These are phyloP conservation scores for Drechslera avenae DNA, from an alignment of 2,329 filamentous ascomycete species.

Conservation along the genomic window DNA sequence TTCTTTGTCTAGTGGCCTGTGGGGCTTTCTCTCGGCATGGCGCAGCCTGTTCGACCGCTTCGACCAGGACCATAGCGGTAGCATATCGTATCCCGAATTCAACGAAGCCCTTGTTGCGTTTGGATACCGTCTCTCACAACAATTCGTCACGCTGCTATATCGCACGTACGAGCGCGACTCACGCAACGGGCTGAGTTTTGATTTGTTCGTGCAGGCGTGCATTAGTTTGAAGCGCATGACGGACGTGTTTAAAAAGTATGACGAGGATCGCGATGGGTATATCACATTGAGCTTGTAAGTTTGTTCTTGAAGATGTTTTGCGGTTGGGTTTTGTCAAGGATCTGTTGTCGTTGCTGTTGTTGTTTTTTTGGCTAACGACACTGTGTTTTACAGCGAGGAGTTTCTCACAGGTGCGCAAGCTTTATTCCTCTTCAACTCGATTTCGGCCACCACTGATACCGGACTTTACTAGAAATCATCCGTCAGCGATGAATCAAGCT, in stretches of 20 bases:
- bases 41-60: conserved; percentile 93
- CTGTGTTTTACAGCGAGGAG: conserved; percentile 50
- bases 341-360: too few relatives aligned
- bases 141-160: conserved; percentile 86
- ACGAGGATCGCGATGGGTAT: conserved; percentile 93
- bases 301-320: background rate
- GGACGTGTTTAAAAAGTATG: conserved; percentile 98
- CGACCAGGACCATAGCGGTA: conserved; percentile 83
- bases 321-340: background rate
- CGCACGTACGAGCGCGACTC: conserved; percentile 73
- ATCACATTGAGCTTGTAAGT: conserved; percentile 63
- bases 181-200: conserved; percentile 67
- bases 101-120: conserved; percentile 87
- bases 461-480: conserved; percentile 57
- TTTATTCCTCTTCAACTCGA: conserved; percentile 60
- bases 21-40: conserved; percentile 96
- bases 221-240: conserved; percentile 98
- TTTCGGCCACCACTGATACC: conserved; percentile 57
- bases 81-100: conserved; percentile 86
- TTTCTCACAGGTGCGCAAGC: conserved; percentile 62
- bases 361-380: conserved; percentile 15
- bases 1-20: conserved; percentile 66
- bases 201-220: conserved; percentile 96
- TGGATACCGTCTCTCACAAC: conserved; percentile 84
- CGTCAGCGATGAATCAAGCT: conserved; percentile 38